Conservation (phyloP, 371 early-diverging fungal species). For the Chytridiales sp. region DNA sequence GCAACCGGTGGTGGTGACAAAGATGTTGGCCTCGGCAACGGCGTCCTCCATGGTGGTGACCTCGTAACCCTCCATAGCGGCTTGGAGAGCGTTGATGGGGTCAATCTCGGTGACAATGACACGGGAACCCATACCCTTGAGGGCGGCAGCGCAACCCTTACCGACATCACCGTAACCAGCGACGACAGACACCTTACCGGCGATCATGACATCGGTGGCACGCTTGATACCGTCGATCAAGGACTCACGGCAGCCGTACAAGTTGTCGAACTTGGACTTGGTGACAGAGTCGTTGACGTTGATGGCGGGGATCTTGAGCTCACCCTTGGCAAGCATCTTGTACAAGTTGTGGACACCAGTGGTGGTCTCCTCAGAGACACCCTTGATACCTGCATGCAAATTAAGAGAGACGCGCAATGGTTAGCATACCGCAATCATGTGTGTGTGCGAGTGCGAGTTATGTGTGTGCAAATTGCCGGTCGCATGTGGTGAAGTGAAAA, state of each 20-base stretch:
- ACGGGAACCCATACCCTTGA: conserved; percentile 98
- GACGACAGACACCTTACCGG: conserved; percentile 97
- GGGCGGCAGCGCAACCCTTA: conserved; percentile 98
- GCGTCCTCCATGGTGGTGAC: conserved; percentile 98
- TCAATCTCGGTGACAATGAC: conserved; percentile 98
- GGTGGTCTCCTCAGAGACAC: conserved; percentile 99
- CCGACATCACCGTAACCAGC: conserved; percentile 99
- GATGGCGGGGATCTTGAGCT: conserved; percentile 97
- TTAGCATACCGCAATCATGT: too few relatives aligned
- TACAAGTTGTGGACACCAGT: conserved; percentile 99
- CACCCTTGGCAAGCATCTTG: conserved; percentile 94
- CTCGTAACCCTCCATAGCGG: conserved; percentile 98
- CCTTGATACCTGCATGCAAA: conserved; percentile 64
- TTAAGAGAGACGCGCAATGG: too few relatives aligned
- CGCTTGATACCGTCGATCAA: conserved; percentile 99
- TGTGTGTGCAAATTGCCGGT: too few relatives aligned
- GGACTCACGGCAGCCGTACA: conserved; percentile 99
- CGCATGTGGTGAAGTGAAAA: too few relatives aligned
- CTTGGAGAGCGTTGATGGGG: conserved; percentile 99
- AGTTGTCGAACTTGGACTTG: conserved; percentile 99
- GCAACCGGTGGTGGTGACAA: conserved; percentile 99
- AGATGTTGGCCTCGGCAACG: conserved; percentile 89
- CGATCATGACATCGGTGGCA: conserved; percentile 99
- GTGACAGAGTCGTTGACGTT: conserved; percentile 99
- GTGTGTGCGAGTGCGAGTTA: too few relatives aligned